These are phyloP conservation scores for Astragalus glycyphyllos DNA, from an alignment of 306 rosid genomes.

Conservation along the genomic window DNA sequence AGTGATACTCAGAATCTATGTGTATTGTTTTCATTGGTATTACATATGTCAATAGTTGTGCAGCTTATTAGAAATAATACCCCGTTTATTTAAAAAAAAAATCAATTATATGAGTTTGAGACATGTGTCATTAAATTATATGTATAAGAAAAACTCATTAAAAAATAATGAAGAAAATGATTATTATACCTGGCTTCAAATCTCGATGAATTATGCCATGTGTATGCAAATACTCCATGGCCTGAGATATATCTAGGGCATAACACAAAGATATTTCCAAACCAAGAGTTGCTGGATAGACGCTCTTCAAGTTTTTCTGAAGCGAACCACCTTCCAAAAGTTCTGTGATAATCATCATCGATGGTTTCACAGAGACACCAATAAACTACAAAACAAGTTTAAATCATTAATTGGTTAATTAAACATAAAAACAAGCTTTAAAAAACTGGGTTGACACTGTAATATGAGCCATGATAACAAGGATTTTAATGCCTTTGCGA, in stretches of 20 bases:
- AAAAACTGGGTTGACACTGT: too few species aligned
- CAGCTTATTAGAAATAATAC: too few species aligned
- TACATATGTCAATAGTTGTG: too few species aligned
- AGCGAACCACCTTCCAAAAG: constrained; percentile 30
- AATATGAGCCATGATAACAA: too few species aligned
- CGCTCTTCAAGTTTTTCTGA: not conserved
- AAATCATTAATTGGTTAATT: not conserved
- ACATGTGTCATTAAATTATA: too few species aligned
- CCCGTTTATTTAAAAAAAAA: too few species aligned
- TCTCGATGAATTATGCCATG: constrained; percentile 35
- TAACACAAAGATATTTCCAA: constrained; percentile 24
- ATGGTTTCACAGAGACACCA: constrained; percentile 32
- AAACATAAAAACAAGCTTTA: not conserved
- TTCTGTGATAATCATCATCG: constrained; percentile 29
- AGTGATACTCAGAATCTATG: too few species aligned
- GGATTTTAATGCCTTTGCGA: too few species aligned
- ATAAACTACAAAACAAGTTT: constrained; percentile 23
- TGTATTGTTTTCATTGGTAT: too few species aligned
- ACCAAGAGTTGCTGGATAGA: not conserved
- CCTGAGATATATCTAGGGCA: constrained; percentile 37
- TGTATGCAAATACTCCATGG: constrained; percentile 35
- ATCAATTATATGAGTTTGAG: too few species aligned
- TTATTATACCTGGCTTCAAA: constrained; percentile 32
- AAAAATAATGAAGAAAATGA: too few species aligned
- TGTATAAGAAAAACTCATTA: too few species aligned